Percentiles rank a stretch among this genome's conserved stretches.
Conservation (phyloP, 805 yeast genomes). For the Ogataea allantospora region DNA sequence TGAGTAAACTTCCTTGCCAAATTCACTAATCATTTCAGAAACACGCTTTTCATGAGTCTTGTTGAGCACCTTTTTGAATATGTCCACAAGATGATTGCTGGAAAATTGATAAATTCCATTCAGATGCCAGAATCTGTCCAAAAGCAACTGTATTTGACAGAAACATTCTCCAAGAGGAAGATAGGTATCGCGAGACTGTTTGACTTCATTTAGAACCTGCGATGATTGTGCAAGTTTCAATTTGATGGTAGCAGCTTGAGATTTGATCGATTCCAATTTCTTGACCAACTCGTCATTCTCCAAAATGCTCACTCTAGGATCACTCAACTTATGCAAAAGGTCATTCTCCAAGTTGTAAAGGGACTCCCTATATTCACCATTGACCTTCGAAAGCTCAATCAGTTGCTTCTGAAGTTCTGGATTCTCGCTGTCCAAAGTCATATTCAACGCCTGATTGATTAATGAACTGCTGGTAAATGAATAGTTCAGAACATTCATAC, state of each 20-base stretch:
- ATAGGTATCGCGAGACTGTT: conserved; percentile 45
- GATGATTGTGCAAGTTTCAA: conserved; percentile 53
- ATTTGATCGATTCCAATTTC: conserved; percentile 63
- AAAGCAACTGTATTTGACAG: conserved; percentile 46
- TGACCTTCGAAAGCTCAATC: conserved; percentile 49
- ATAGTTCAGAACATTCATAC: conserved; percentile 67
- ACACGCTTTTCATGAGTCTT: conserved; percentile 23
- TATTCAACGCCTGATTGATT: conserved; percentile 59
- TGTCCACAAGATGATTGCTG: conserved; percentile 40
- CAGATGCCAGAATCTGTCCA: conserved; percentile 42
- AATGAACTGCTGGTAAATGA: conserved; percentile 68
- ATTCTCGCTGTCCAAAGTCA: conserved; percentile 48
- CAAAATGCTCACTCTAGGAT: conserved; percentile 57
- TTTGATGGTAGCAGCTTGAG: conserved; percentile 55
- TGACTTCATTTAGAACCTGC: conserved; percentile 53
- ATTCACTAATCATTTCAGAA: conserved; percentile 30
- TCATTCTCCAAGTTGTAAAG: conserved; percentile 57
- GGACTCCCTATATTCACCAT: conserved; percentile 56
- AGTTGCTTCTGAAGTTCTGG: conserved; percentile 70
- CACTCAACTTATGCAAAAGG: conserved; percentile 56
- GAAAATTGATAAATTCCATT: conserved; percentile 61
- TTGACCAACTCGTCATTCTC: conserved; percentile 62
- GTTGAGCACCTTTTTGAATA: conserved; percentile 33
- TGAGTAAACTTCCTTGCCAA: conserved; percentile 49
- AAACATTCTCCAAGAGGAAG: conserved; percentile 55